Evolutionary conservation across 805 yeast species (phyloP).

Genomic region (Kodamaea restingae): DNA sequence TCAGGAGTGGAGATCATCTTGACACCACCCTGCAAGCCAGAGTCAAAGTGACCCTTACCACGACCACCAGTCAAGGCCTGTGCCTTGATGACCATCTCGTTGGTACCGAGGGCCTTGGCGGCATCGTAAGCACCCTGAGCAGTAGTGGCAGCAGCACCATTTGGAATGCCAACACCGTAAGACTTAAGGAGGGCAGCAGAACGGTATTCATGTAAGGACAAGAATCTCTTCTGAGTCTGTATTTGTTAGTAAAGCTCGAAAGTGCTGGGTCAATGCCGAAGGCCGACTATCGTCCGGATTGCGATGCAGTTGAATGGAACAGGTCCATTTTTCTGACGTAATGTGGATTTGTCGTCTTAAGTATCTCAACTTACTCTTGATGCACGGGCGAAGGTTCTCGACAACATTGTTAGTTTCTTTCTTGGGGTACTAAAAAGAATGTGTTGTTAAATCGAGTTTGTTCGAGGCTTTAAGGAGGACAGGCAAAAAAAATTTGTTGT

Average conservation of each 20-base stretch:
- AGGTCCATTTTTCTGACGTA: too few relatives aligned
- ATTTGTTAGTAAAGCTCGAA: conserved; percentile 15
- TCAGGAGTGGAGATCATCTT: conserved; percentile 79
- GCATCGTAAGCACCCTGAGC: conserved; percentile 82
- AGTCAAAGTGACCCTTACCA: conserved; percentile 97
- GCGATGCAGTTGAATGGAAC: not conserved
- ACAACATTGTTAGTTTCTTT: conserved; percentile 27
- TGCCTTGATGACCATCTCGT: conserved; percentile 92
- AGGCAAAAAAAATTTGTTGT: conserved; percentile 8
- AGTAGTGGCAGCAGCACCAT: conserved; percentile 86
- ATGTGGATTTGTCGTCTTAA: too few relatives aligned
- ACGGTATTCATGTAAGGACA: conserved; percentile 94
- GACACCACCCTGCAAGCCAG: conserved; percentile 95
- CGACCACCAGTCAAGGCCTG: conserved; percentile 99
- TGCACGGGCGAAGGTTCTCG: conserved; percentile 41
- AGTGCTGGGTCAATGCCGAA: not conserved
- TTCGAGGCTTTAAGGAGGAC: conserved; percentile 1
- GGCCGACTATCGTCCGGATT: conserved; percentile 2
- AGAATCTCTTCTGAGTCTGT: conserved; percentile 50
- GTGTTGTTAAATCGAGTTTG: conserved; percentile 5
- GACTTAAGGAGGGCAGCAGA: conserved; percentile 80
- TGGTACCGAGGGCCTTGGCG: conserved; percentile 71
- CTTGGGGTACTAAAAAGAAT: conserved; percentile 1
- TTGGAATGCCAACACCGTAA: conserved; percentile 88
- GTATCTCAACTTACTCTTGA: conserved; percentile 45